Evolutionary conservation across 1,284 basidiomycete genomes (phyloP), one percentile per base, ranked within the genome.

Genomic region (Cronartium quercuum): DNA sequence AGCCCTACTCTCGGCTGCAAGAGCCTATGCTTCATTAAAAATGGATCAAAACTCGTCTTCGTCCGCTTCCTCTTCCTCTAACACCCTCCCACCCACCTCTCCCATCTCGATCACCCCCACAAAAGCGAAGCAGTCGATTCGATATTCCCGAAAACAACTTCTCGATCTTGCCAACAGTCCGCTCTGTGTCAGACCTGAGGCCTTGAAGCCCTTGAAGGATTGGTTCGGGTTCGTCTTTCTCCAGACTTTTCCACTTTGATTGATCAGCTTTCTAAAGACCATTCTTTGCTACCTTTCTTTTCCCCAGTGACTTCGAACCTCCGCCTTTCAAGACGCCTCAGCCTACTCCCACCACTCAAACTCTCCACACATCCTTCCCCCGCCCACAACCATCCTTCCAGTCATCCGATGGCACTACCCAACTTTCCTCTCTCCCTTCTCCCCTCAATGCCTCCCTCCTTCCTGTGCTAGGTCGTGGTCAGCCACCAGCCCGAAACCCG

Each of bases 11-110:
- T 73, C 69, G 57, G 69, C 69, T 58, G 69, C 69, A 21, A 57
- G 69, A 66, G 69, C 69, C 60, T 73, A 73, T 63, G 69, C 69
- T 35, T 73, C 69, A 12, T 62, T 73, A 34, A 73, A 73, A 34
- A 73, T 73, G 69, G 51, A 60, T 9, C 68, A 70, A 38, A 40
- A 70, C 35, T 35, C 60, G 37, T 73, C 69, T 3, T 29, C 60
- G 24, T 61, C 60, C 15, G 42, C 61, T 63, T 9, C 6, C 13
- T 34, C 15, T 9, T 29, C 44, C 10, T 38, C 47, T 29, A 42
- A 61, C n/a, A 44, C 47, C 35, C 55, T 61, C 6, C 3, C 42
- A 35, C 18, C 68, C n/a, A 55, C 41, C 15, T 55, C 61, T 42
- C 63, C 69, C 12, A 34, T 35, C 9, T 13, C 60, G 18, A 35